These are phyloP conservation scores for Zanthoxylum bungeanum DNA, from an alignment of 345 rosid species.

Conservation along the genomic window DNA sequence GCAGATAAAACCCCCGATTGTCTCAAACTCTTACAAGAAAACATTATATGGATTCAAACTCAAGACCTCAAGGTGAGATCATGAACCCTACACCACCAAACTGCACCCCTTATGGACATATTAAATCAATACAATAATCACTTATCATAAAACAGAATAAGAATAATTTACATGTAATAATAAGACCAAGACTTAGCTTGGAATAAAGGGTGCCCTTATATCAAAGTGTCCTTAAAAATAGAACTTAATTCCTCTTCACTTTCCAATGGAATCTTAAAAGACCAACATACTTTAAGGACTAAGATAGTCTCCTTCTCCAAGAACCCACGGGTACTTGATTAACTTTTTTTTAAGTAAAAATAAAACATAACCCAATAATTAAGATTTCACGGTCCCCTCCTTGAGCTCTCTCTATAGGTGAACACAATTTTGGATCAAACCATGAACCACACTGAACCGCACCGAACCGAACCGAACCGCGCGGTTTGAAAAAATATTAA, in stretches of 20 bases:
- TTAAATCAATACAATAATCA: background rate
- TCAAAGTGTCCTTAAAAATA: slow-evolving; percentile 9
- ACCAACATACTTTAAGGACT: slow-evolving; percentile 73
- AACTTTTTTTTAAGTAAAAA: background rate
- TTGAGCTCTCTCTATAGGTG: no score
- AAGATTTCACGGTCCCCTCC: slow-evolving; percentile 51
- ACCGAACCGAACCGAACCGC: no score
- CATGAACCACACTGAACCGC: no score
- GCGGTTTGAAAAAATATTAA: no score
- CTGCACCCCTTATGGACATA: no score
- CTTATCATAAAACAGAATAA: no score
- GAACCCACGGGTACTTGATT: slow-evolving; percentile 63
- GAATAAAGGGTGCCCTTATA: slow-evolving; percentile 1
- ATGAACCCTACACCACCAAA: no score
- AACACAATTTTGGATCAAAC: no score
- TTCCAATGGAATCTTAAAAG: slow-evolving; percentile 57
- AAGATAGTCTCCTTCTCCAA: slow-evolving; percentile 55
- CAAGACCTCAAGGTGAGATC: no score
- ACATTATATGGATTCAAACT: no score
- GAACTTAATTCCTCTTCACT: slow-evolving; percentile 23
- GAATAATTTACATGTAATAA: background rate
- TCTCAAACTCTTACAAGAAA: no score
- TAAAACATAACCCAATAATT: slow-evolving; percentile 15
- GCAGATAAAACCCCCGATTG: no score
- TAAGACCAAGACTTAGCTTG: background rate